Conservation (phyloP, 2,329 filamentous ascomycete genomes). For the Penicillium sp. region DNA sequence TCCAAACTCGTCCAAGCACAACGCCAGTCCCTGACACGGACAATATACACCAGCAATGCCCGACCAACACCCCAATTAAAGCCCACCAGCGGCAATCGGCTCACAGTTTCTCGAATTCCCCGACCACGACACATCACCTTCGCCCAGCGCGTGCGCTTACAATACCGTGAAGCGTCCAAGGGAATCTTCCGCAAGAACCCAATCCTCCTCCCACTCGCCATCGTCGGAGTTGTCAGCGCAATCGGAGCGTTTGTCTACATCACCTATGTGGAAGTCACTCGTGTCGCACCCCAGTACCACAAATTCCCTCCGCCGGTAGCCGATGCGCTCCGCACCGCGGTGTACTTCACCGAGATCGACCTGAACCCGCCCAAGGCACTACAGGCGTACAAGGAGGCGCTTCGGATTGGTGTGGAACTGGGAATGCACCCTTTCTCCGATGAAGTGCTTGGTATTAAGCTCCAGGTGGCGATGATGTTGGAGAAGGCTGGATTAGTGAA, state of each 20-base stretch:
- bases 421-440: constrained; percentile 87
- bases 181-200: constrained; percentile 46
- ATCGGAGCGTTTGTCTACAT: constrained; percentile 40
- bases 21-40: constrained; percentile 16
- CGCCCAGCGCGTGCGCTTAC: constrained; percentile 31
- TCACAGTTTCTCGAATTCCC: neutral
- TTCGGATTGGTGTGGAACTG: constrained; percentile 69
- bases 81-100: constrained; percentile 3
- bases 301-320: constrained; percentile 48
- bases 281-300: constrained; percentile 42
- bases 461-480: constrained; percentile 76
- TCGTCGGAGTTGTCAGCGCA: constrained; percentile 39
- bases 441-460: constrained; percentile 84
- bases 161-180: constrained; percentile 37
- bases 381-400: constrained; percentile 78
- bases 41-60: constrained; percentile 20
- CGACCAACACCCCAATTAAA: constrained; percentile 13
- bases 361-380: constrained; percentile 75
- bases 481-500: constrained; percentile 72
- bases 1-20: constrained; percentile 18
- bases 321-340: constrained; percentile 71
- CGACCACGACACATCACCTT: constrained; percentile 26
- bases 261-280: constrained; percentile 45
- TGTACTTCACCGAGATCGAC: constrained; percentile 81
- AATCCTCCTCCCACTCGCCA: constrained; percentile 41